Base-by-base conservation (phyloP, 495 filamentous ascomycete species). In the Penicillium roqueforti region DNA sequence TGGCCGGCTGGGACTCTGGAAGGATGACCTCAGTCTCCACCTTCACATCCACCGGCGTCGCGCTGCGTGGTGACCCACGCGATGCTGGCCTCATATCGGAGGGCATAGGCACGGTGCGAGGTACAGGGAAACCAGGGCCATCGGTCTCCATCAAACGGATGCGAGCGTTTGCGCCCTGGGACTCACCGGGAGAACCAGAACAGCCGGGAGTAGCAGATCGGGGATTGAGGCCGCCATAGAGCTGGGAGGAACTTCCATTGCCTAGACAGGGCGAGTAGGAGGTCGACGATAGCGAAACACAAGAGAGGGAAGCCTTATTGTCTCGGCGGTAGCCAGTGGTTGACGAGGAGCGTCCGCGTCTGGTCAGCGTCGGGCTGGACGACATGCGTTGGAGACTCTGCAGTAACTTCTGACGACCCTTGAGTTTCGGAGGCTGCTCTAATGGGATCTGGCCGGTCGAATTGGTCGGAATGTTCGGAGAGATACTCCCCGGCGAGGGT, bases 361-460 rank as follows among this genome's bases (percentile, higher is more conserved):
- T 82, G 28, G 80, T 70, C 25, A 97, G 73, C 20, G 88, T 87
- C 9, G 89, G 87, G 2, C 87, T 91, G 2, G 93, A 97, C 14
- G 91, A 88, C 54, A 97, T 93, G 38, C 91, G 87, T 60, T 95
- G 85, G 44, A 98, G 79, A 44, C 83, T 84, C 54, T 89, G 85
- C 19, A 96, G 71, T 37, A 97, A 72, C 47, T 84, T 84, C 51
- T 85, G 83, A 29, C 88, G 81, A 20, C 88, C 86, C 66, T 85
- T 91, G 43, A 84, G 76, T 70, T 89, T 93, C 7, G 72, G 69
- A 10, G 76, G 74, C 38, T 69, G 71, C 36, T 84, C 83, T 47
- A 78, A 55, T 1, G 77, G 74, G 18, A 78, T 70, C 61, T 74
- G 69, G 4, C 63, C 70, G 8, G 54, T 58, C 11, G 66, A 62